A percentile compares a stretch with the other conserved stretches of the same genome.
These are phyloP conservation scores for Fraxinus sp. DNA, from an alignment of 305 asterid genomes.

Conservation along the genomic window DNA sequence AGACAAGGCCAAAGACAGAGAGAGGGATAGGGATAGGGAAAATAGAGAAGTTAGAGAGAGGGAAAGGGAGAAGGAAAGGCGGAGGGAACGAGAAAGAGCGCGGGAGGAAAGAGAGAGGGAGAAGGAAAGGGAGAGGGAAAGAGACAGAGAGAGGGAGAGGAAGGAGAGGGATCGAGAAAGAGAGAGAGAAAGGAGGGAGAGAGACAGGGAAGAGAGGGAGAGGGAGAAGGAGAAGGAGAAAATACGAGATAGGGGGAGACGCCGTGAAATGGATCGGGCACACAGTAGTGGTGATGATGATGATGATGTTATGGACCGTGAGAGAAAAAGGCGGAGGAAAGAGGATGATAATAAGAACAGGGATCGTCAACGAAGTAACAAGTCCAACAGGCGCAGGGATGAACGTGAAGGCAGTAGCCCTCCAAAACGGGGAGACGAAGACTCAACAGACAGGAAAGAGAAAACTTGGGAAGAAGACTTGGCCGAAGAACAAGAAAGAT, in stretches of 20 bases:
- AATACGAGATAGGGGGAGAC: constrained; percentile 53
- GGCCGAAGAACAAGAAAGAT: constrained; percentile 79
- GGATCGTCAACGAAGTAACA: constrained; percentile 43
- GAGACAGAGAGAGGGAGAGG: constrained; percentile 39
- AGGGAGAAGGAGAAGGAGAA: constrained; percentile 40
- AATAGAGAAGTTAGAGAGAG: constrained; percentile 31
- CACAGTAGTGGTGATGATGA: constrained; percentile 52
- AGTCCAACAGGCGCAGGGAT: constrained; percentile 43
- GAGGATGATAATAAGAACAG: constrained; percentile 50
- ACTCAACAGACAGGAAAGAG: constrained; percentile 36
- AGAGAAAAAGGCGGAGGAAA: constrained; percentile 69
- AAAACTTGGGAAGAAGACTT: constrained; percentile 68
- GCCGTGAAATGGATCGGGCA: constrained; percentile 44
- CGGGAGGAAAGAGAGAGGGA: constrained; percentile 13
- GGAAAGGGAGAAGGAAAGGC: constrained; percentile 21
- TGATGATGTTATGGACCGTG: constrained; percentile 49
- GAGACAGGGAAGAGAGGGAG: constrained; percentile 2
- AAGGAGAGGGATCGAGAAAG: constrained; percentile 28
- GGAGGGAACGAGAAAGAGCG: constrained; percentile 20
- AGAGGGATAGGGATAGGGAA: constrained; percentile 39
- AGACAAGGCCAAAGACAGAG: constrained; percentile 46
- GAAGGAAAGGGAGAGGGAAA: constrained; percentile 41
- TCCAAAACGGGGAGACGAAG: constrained; percentile 46
- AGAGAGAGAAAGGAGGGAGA: constrained; percentile 2
- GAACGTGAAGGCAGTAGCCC: constrained; percentile 45